Evolutionary conservation across 1,284 basidiomycete genomes (phyloP).

Genomic region (Ganoderma lucidum): DNA sequence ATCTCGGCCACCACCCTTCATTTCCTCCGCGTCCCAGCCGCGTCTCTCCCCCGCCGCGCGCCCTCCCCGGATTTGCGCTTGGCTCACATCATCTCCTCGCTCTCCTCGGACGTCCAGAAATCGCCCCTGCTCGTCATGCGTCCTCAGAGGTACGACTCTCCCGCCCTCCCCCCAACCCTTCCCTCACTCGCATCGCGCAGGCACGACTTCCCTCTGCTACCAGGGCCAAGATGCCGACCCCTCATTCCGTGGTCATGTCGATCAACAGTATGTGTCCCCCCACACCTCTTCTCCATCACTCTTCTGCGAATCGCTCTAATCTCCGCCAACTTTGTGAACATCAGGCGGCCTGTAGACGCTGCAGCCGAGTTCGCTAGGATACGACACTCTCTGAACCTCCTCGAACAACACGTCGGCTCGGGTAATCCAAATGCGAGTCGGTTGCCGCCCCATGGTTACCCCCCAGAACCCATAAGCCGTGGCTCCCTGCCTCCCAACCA

Average conservation of each 20-base stretch:
- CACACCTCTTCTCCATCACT: constrained; percentile 20
- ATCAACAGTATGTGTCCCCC: constrained; percentile 45
- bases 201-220: constrained; percentile 79
- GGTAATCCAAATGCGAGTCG: constrained; percentile 16
- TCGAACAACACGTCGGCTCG: constrained; percentile 72
- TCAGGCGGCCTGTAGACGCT: constrained; percentile 64
- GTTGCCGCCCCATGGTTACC: constrained; percentile 16
- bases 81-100: constrained; percentile 34
- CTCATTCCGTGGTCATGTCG: constrained; percentile 55
- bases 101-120: constrained; percentile 57
- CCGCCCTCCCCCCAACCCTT: constrained; percentile 12
- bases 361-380: constrained; percentile 76
- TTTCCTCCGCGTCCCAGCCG: constrained; percentile 5
- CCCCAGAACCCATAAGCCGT: constrained; percentile 20
- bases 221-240: constrained; percentile 49
- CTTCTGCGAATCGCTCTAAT: constrained; percentile 24
- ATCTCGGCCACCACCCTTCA: neutral
- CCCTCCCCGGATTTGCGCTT: constrained; percentile 15
- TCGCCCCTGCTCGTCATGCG: constrained; percentile 84
- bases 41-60: constrained; percentile 6
- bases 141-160: constrained; percentile 65
- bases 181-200: constrained; percentile 44
- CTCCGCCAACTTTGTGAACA: constrained; percentile 23
- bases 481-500: constrained; percentile 18
- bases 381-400: constrained; percentile 73